These are phyloP conservation scores for Pyrus betulifolia DNA, from an alignment of 306 rosid species.

Conservation along the genomic window DNA sequence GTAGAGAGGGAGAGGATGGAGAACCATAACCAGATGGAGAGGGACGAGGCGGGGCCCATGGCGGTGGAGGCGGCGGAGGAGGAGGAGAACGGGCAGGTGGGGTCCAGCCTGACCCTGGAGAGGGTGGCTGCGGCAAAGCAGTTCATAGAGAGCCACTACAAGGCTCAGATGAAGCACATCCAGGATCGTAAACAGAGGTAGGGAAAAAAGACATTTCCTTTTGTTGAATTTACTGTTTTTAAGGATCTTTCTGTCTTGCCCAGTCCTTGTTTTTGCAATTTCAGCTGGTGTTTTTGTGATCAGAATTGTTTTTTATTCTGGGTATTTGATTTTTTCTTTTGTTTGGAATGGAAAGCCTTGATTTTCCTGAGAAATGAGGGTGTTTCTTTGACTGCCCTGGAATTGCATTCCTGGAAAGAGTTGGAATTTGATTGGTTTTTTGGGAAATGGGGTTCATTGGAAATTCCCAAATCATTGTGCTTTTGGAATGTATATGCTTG, in stretches of 20 bases:
- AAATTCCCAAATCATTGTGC: too few species aligned
- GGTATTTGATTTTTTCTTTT: not conserved
- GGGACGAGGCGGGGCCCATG: constrained; percentile 19
- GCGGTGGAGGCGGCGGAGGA: constrained; percentile 15
- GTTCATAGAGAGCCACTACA: constrained; percentile 81
- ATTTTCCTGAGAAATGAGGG: not conserved
- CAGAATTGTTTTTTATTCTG: not conserved
- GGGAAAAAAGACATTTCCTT: not conserved
- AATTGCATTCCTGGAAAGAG: not conserved
- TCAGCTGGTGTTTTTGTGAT: not conserved
- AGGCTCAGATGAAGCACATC: constrained; percentile 64
- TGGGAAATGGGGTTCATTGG: constrained; percentile 3
- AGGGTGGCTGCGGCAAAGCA: constrained; percentile 86
- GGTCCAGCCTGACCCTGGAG: constrained; percentile 80
- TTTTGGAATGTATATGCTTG: not conserved
- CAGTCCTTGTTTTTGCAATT: not conserved
- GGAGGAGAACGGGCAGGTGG: constrained; percentile 30
- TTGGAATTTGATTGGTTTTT: constrained; percentile 3
- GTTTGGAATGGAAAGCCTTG: not conserved
- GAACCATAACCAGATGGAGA: constrained; percentile 20
- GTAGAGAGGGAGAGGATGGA: constrained; percentile 27
- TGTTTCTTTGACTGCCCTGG: not conserved
- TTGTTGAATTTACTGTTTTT: not conserved
- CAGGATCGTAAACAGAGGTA: constrained; percentile 85
- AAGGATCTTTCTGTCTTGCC: constrained; percentile 1